These are phyloP conservation scores for Tolypocladium cylindrosporum DNA, from an alignment of 2,329 filamentous ascomycete genomes.

Conservation along the genomic window DNA sequence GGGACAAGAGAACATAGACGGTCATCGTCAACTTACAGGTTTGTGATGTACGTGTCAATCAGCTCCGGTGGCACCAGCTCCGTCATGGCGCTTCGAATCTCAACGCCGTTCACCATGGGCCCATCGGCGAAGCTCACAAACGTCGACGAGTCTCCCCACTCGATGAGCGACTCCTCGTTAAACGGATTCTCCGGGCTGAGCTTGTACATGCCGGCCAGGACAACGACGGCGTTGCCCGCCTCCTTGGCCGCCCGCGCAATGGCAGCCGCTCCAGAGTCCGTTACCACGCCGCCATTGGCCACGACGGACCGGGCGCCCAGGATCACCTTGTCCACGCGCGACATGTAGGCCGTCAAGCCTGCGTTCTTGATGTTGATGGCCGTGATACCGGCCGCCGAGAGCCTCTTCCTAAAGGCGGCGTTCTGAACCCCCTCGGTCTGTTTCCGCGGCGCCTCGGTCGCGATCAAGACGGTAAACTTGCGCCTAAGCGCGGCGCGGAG, in stretches of 20 bases:
- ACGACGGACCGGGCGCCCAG: slow-evolving; percentile 80
- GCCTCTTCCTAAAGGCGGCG: slow-evolving; percentile 61
- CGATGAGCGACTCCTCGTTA: slow-evolving; percentile 70
- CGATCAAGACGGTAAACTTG: slow-evolving; percentile 84
- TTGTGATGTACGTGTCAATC: slow-evolving; percentile 77
- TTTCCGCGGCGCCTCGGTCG: slow-evolving; percentile 46
- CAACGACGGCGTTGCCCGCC: slow-evolving; percentile 75
- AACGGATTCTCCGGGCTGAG: slow-evolving; percentile 84
- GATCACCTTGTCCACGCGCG: slow-evolving; percentile 89
- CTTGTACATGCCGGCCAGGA: slow-evolving; percentile 87
- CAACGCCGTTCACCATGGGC: slow-evolving; percentile 64
- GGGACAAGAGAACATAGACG: neutral
- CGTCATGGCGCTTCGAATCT: slow-evolving; percentile 68
- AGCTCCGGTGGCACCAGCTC: slow-evolving; percentile 73
- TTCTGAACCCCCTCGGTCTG: slow-evolving; percentile 28
- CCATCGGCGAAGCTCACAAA: slow-evolving; percentile 73
- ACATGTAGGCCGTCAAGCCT: slow-evolving; percentile 88
- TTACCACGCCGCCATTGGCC: slow-evolving; percentile 77
- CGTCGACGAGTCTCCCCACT: slow-evolving; percentile 73
- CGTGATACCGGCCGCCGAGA: slow-evolving; percentile 67
- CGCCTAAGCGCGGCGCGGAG: slow-evolving; percentile 79
- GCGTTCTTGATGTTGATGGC: slow-evolving; percentile 79
- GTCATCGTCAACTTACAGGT: slow-evolving; percentile 36
- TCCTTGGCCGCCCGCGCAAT: slow-evolving; percentile 79
- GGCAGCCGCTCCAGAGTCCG: slow-evolving; percentile 71